A percentile compares a stretch with the other conserved stretches of the same genome.
phyloP scores from a whole-genome alignment of 306 rosid genomes.

The Prunus mume region DNA sequence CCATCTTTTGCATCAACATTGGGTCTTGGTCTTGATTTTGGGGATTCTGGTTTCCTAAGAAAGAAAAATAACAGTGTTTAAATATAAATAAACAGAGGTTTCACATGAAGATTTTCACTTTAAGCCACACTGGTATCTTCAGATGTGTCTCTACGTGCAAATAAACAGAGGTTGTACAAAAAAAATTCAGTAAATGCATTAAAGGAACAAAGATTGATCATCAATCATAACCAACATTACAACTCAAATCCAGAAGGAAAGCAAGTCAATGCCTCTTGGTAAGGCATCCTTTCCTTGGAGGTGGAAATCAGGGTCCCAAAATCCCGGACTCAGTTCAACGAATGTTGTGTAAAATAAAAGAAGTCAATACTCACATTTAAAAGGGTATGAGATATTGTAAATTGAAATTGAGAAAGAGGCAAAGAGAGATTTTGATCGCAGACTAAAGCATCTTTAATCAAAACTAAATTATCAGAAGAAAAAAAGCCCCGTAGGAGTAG shows the following conservation, averaged over 20 bases:
- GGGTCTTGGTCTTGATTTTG: slow-evolving; percentile 72
- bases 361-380: background rate
- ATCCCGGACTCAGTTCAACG: background rate
- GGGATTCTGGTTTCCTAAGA: slow-evolving; percentile 88
- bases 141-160: slow-evolving; percentile 3
- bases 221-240: slow-evolving; percentile 1
- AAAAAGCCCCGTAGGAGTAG: too few relatives aligned
- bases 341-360: background rate
- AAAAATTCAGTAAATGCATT: slow-evolving; percentile 17
- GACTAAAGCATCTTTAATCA: background rate
- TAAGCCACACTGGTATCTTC: slow-evolving; percentile 8
- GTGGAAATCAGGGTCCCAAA: background rate
- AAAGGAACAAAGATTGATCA: slow-evolving; percentile 13
- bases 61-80: slow-evolving; percentile 20
- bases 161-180: slow-evolving; percentile 23
- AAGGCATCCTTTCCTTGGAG: background rate
- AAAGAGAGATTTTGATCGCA: background rate
- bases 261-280: slow-evolving; percentile 8
- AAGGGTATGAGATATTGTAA: background rate
- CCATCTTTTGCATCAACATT: slow-evolving; percentile 68
- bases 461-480: background rate
- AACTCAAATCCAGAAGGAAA: slow-evolving; percentile 17
- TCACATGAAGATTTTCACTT: slow-evolving; percentile 20
- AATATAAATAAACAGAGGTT: slow-evolving; percentile 21
- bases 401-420: background rate